Percentiles rank a stretch among this genome's conserved stretches.
phyloP scores from a whole-genome alignment of 805 yeast genomes.

The Pichia eremophila region DNA sequence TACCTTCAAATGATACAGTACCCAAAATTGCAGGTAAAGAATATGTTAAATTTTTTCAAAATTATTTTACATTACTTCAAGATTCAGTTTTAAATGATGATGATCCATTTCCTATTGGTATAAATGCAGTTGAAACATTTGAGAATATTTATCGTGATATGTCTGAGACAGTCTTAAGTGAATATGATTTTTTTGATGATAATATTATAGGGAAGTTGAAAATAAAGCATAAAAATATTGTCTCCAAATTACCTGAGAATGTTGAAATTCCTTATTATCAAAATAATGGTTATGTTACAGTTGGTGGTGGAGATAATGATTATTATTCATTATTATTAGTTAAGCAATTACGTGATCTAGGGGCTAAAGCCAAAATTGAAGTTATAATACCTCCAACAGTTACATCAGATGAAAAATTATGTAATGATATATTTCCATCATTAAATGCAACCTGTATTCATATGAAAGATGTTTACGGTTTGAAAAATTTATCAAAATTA shows the following conservation, averaged over 20 bases:
- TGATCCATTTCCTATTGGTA: background rate
- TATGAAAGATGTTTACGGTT: conserved; percentile 52
- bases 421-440: conserved; percentile 51
- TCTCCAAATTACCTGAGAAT: background rate
- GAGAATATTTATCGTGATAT: background rate
- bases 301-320: conserved; percentile 73
- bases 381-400: conserved; percentile 62
- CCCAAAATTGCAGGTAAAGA: too few relatives aligned
- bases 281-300: conserved; percentile 49
- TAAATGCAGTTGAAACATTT: background rate
- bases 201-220: background rate
- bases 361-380: conserved; percentile 69
- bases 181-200: background rate
- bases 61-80: background rate
- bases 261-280: conserved; percentile 13
- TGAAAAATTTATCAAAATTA: conserved; percentile 35
- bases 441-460: conserved; percentile 59
- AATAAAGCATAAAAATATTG: background rate
- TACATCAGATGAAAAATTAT: conserved; percentile 63
- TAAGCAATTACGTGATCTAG: conserved; percentile 51
- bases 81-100: background rate
- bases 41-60: too few relatives aligned
- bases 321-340: conserved; percentile 60
- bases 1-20: too few relatives aligned
- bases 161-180: conserved; percentile 10